Percentiles rank a stretch among this genome's conserved stretches.
phyloP scores from a whole-genome alignment of 192 early-diverging fungal species.

The Rhizophagus clarus region DNA sequence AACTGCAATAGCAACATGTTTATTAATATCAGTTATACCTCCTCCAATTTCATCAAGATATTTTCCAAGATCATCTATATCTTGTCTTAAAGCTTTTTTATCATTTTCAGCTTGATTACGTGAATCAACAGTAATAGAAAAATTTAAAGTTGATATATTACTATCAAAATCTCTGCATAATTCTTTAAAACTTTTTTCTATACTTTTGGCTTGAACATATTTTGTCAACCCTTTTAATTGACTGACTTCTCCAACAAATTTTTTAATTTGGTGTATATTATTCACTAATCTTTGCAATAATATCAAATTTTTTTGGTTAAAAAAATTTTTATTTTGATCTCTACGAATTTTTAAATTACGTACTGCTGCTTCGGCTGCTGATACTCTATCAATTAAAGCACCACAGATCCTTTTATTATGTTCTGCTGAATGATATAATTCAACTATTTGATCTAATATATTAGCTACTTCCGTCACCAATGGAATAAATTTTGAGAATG shows the following conservation, averaged over 20 bases:
- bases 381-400: background rate
- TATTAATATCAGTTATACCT: background rate
- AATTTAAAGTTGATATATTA: background rate
- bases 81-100: background rate
- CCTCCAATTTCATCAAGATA: background rate
- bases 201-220: conserved; percentile 3
- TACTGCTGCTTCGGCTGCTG: background rate
- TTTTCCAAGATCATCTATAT: background rate
- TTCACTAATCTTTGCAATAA: background rate
- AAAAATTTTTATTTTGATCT: background rate
- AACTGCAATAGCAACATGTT: background rate
- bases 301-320: background rate
- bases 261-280: background rate
- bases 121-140: background rate
- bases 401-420: background rate
- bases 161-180: background rate
- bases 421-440: background rate
- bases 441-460: background rate
- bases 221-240: background rate
- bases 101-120: background rate
- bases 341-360: background rate
- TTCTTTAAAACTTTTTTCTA: background rate
- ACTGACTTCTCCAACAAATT: background rate
- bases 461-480: background rate
- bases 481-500: background rate